These are phyloP conservation scores for Heterobasidion irregulare DNA, from an alignment of 1,284 basidiomycete species.

Conservation along the genomic window DNA sequence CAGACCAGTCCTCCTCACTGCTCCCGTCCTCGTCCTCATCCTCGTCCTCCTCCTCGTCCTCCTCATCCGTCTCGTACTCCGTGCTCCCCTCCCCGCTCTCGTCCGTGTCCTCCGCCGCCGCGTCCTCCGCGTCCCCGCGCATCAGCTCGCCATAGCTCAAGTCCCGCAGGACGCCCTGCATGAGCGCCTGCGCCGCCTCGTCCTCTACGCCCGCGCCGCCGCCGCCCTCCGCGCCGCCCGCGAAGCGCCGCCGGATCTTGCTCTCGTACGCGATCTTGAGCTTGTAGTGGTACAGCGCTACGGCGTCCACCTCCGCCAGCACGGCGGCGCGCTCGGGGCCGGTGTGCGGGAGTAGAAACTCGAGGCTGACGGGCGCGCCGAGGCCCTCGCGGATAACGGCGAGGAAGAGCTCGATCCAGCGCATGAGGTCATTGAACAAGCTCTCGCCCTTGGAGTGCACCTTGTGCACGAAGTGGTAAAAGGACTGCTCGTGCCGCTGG, in stretches of 20 bases:
- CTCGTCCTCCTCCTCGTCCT: slow-evolving; percentile 11
- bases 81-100: slow-evolving; percentile 21
- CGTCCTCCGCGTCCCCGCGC: slow-evolving; percentile 68
- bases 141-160: slow-evolving; percentile 76
- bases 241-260: slow-evolving; percentile 77
- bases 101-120: slow-evolving; percentile 59
- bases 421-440: slow-evolving; percentile 91
- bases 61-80: slow-evolving; percentile 17
- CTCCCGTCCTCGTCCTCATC: slow-evolving; percentile 17
- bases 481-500: slow-evolving; percentile 88
- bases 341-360: slow-evolving; percentile 78
- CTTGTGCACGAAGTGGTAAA: slow-evolving; percentile 97
- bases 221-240: slow-evolving; percentile 30
- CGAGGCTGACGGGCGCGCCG: slow-evolving; percentile 67
- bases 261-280: slow-evolving; percentile 88
- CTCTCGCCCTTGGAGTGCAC: slow-evolving; percentile 97
- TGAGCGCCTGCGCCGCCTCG: slow-evolving; percentile 70
- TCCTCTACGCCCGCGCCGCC: slow-evolving; percentile 65
- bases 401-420: slow-evolving; percentile 95
- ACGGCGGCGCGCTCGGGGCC: slow-evolving; percentile 71
- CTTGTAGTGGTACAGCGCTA: slow-evolving; percentile 87
- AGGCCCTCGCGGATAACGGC: slow-evolving; percentile 89
- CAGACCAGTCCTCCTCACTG: neutral
- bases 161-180: slow-evolving; percentile 73
- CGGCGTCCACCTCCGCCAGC: slow-evolving; percentile 77